Evolutionary conservation across 495 filamentous ascomycete genomes (phyloP).

Genomic region (Penicillium manginii): DNA sequence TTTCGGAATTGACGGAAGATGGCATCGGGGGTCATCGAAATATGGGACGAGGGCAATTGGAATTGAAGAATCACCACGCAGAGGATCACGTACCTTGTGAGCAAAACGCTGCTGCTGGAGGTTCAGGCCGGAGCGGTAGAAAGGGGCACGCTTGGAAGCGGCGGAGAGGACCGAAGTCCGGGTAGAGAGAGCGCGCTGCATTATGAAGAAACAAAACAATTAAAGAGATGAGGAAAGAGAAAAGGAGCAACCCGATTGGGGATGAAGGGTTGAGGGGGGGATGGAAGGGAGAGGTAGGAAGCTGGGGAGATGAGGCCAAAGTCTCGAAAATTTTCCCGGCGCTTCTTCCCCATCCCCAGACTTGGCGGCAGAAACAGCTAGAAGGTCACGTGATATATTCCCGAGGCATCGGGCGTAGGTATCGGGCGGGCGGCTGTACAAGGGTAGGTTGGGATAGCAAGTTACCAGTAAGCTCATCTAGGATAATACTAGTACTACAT

Average conservation of each 20-base stretch:
- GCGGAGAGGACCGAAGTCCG: constrained; percentile 74
- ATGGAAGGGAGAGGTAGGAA: constrained; percentile 24
- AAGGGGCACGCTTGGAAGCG: constrained; percentile 57
- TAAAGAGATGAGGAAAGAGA: constrained; percentile 27
- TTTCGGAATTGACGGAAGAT: constrained; percentile 27
- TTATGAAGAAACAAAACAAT: constrained; percentile 38
- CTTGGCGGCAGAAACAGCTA: constrained; percentile 53
- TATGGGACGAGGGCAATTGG: constrained; percentile 9
- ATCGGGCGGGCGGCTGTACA: constrained; percentile 14
- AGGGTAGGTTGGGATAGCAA: no score
- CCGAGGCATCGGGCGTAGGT: constrained; percentile 31
- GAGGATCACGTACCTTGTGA: constrained; percentile 74
- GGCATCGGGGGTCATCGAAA: constrained; percentile 5
- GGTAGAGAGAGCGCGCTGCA: constrained; percentile 75
- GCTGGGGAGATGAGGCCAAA: constrained; percentile 49
- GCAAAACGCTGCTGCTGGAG: constrained; percentile 88
- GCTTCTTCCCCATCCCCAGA: constrained; percentile 49
- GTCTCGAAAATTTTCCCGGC: constrained; percentile 56
- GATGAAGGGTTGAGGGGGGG: constrained; percentile 29
- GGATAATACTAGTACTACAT: no score
- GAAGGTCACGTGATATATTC: constrained; percentile 47
- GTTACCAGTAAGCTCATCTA: no score
- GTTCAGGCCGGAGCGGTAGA: constrained; percentile 57
- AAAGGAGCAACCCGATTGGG: constrained; percentile 28
- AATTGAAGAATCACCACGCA: constrained; percentile 40